Evolutionary conservation across 257 asterid genomes (phyloP).

Genomic region (Forsythia viridissima): DNA sequence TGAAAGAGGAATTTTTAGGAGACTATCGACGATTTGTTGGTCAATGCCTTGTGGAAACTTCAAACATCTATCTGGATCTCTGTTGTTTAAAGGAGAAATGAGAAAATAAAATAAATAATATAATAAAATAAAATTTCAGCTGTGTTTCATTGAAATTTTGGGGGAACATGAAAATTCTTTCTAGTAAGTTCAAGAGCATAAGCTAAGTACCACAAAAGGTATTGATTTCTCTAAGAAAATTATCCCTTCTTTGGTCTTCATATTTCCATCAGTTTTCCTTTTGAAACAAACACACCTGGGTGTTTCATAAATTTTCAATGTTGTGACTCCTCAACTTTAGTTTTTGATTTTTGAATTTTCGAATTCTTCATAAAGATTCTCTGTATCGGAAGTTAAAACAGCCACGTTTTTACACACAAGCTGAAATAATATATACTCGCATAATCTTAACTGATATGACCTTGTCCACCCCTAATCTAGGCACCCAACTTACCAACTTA

Average conservation of each 20-base stretch:
- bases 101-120: background rate
- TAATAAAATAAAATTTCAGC: background rate
- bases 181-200: background rate
- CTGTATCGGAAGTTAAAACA: background rate
- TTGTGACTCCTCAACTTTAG: background rate
- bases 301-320: background rate
- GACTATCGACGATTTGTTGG: background rate
- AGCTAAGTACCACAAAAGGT: background rate
- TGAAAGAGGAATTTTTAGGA: background rate
- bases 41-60: background rate
- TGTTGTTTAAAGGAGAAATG: background rate
- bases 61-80: background rate
- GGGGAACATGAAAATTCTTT: background rate
- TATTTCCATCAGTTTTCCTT: background rate
- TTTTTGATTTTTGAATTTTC: background rate
- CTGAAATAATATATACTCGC: background rate
- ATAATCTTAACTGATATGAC: background rate
- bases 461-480: background rate
- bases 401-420: background rate
- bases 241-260: background rate
- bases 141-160: background rate
- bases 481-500: background rate
- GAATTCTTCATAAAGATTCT: background rate
- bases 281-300: background rate
- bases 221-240: background rate